These are phyloP conservation scores for Fusarium scirpi DNA, from an alignment of 2,329 filamentous ascomycete genomes.

Conservation along the genomic window DNA sequence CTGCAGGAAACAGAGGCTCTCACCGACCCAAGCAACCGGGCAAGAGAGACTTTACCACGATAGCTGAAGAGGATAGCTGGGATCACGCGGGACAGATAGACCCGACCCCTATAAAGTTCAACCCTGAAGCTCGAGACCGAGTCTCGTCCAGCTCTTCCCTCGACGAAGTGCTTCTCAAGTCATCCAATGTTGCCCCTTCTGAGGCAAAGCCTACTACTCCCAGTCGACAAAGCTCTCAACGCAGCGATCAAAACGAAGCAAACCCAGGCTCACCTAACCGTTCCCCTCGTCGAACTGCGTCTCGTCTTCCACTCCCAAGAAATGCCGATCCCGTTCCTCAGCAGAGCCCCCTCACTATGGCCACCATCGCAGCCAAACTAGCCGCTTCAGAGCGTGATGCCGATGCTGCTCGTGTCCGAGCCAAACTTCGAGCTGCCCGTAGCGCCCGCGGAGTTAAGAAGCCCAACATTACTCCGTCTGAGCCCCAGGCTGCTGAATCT, in stretches of 20 bases:
- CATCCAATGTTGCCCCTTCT: constrained; percentile 29
- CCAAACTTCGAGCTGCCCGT: constrained; percentile 69
- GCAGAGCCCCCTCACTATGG: constrained; percentile 71
- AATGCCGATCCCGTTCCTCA: constrained; percentile 56
- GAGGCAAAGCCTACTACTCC: constrained; percentile 34
- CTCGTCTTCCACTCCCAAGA: constrained; percentile 50
- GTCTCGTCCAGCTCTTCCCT: constrained; percentile 50
- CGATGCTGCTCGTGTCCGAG: constrained; percentile 71
- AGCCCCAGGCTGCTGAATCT: constrained; percentile 22
- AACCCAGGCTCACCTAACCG: constrained; percentile 29
- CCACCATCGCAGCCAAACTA: constrained; percentile 71
- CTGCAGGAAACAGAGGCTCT: constrained; percentile 62
- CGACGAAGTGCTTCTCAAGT: constrained; percentile 51
- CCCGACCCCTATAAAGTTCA: constrained; percentile 6
- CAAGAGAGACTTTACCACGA: constrained; percentile 59
- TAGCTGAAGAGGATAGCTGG: constrained; percentile 61
- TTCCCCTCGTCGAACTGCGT: constrained; percentile 38
- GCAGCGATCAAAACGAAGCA: constrained; percentile 31
- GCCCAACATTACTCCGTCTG: constrained; percentile 43
- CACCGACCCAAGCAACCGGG: constrained; percentile 44
- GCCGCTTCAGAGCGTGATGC: constrained; percentile 73
- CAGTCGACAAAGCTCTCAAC: constrained; percentile 33
- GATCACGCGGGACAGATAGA: constrained; percentile 53
- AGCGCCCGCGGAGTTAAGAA: constrained; percentile 52
- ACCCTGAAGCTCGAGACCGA: constrained; percentile 36